Percentiles rank a stretch among this genome's conserved stretches.
Evolutionary conservation across 1,139 yeast species (phyloP).

Genomic region (Protomyces inundatus): DNA sequence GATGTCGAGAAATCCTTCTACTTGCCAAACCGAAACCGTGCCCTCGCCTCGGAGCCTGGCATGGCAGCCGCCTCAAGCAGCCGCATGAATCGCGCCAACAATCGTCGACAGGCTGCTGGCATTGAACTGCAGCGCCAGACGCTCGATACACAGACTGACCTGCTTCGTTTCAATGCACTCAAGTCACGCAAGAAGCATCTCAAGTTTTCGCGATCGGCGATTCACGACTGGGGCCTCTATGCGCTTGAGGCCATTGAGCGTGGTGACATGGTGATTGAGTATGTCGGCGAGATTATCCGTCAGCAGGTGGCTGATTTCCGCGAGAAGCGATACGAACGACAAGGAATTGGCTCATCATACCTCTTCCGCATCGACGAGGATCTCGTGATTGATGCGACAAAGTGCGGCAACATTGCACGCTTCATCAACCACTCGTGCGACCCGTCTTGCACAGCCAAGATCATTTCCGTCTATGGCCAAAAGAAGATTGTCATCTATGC

Average conservation of each 20-base stretch:
- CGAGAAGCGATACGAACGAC: slow-evolving; percentile 75
- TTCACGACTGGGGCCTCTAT: slow-evolving; percentile 96
- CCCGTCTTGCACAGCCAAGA: slow-evolving; percentile 95
- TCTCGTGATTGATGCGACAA: slow-evolving; percentile 94
- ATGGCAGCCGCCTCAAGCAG: slow-evolving; percentile 44
- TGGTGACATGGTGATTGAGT: slow-evolving; percentile 94
- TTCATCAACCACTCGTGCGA: slow-evolving; percentile 68
- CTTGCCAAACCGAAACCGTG: slow-evolving; percentile 69
- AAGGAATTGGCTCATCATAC: slow-evolving; percentile 94
- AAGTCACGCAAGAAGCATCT: slow-evolving; percentile 90
- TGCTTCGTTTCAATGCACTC: slow-evolving; percentile 52
- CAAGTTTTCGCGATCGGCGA: slow-evolving; percentile 90
- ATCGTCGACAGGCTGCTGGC: slow-evolving; percentile 86
- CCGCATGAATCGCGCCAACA: slow-evolving; percentile 80
- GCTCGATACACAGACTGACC: slow-evolving; percentile 76
- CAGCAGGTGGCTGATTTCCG: slow-evolving; percentile 93
- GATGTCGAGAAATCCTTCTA: slow-evolving; percentile 70
- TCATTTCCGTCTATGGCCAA: slow-evolving; percentile 88
- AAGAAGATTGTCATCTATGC: slow-evolving; percentile 95
- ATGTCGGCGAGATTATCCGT: slow-evolving; percentile 93
- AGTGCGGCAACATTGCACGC: slow-evolving; percentile 92
- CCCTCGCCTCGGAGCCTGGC: slow-evolving; percentile 43
- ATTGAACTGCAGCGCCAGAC: slow-evolving; percentile 74
- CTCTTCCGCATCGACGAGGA: slow-evolving; percentile 88
- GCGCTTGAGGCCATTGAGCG: slow-evolving; percentile 93